phyloP scores from a whole-genome alignment of 2,329 filamentous ascomycete species.

The Plectosphaerella plurivora region DNA sequence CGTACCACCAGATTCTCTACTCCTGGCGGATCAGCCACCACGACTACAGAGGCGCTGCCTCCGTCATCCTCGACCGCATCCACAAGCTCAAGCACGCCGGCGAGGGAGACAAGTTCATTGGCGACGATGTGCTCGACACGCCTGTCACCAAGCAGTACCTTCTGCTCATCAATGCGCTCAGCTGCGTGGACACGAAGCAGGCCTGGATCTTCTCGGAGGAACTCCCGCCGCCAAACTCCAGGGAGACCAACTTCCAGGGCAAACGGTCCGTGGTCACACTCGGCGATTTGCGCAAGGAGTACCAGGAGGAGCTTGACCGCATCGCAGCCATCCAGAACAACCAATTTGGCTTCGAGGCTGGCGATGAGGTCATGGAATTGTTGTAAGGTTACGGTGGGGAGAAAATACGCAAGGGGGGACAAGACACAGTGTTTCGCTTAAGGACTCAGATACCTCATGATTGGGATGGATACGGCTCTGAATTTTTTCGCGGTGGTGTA shows the following conservation, averaged over 20 bases:
- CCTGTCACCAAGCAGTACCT: constrained; percentile 72
- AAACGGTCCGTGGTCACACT: constrained; percentile 80
- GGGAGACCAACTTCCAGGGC: constrained; percentile 13
- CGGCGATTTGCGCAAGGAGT: constrained; percentile 81
- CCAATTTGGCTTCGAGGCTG: constrained; percentile 71
- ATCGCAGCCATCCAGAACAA: constrained; percentile 85
- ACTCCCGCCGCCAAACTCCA: constrained; percentile 8
- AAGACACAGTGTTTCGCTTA: not conserved
- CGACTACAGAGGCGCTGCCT: constrained; percentile 78
- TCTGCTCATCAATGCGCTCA: constrained; percentile 88
- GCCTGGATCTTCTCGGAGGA: constrained; percentile 72
- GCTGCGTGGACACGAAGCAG: constrained; percentile 72
- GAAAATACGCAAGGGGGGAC: constrained; percentile 4
- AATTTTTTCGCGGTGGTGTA: constrained; percentile 18
- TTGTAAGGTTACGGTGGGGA: constrained; percentile 19
- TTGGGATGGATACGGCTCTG: constrained; percentile 11
- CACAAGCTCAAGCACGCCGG: constrained; percentile 56
- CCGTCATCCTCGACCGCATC: constrained; percentile 58
- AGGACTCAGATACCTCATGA: constrained; percentile 6
- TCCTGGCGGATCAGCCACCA: constrained; percentile 80
- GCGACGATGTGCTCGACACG: constrained; percentile 56
- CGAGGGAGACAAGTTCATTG: constrained; percentile 51
- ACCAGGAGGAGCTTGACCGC: constrained; percentile 84
- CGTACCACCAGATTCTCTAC: constrained; percentile 87
- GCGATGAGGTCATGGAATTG: constrained; percentile 50